Conservation (phyloP, 2,329 filamentous ascomycete species). For the Trichoderma sp. region DNA sequence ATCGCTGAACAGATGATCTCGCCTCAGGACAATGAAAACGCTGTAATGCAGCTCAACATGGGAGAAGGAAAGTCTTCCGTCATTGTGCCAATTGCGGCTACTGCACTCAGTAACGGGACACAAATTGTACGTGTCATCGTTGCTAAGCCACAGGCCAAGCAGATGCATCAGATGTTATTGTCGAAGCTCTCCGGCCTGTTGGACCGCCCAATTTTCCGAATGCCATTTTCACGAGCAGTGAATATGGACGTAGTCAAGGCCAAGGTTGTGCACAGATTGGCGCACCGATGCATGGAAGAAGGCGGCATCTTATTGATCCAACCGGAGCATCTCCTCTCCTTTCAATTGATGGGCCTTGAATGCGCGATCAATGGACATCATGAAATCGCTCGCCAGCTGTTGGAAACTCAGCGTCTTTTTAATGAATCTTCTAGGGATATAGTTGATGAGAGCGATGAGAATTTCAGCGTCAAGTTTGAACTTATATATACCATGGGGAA, state of each 20-base stretch:
- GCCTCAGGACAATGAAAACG: conserved; percentile 44
- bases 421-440: conserved; percentile 55
- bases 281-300: conserved; percentile 49
- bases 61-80: conserved; percentile 70
- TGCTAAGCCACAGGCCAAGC: conserved; percentile 59
- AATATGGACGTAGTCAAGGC: not conserved
- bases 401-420: conserved; percentile 52
- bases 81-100: conserved; percentile 65
- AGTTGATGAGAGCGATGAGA: conserved; percentile 67
- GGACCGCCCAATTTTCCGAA: conserved; percentile 51
- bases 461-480: conserved; percentile 62
- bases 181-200: conserved; percentile 37
- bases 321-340: conserved; percentile 65
- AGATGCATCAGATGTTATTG: conserved; percentile 48
- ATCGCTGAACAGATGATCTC: conserved; percentile 60
- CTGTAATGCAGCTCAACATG: conserved; percentile 69
- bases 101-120: conserved; percentile 51
- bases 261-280: not conserved
- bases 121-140: conserved; percentile 61
- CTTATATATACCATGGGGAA: conserved; percentile 63
- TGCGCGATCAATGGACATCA: conserved; percentile 37
- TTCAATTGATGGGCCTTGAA: conserved; percentile 63
- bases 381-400: conserved; percentile 38
- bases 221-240: conserved; percentile 59
- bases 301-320: conserved; percentile 62